Base-by-base conservation (phyloP, 75 land plant genomes). In the Cupressus sempervirens region DNA sequence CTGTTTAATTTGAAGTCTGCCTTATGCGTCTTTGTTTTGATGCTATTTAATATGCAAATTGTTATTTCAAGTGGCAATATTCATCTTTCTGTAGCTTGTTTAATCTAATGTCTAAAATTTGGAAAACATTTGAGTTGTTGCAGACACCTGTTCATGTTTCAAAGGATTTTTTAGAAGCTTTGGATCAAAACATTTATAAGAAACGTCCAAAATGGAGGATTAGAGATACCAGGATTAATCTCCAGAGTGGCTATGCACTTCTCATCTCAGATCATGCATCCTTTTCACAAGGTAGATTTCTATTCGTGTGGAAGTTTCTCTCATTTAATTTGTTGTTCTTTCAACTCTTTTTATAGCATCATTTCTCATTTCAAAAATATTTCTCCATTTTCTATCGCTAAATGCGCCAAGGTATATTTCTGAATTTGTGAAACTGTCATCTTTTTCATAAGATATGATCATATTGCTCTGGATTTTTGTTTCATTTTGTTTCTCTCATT, bases 201-300 rank as follows among this genome's bases (percentile, higher is more conserved):
- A 85, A 86, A 62, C 94, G 94, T 20, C 99, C 97, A 87, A 80
- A 84, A 82, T 94, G 92, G 94, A 89, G 97, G 46, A 88, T 91
- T 82, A 88, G 90, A 86, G 93, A 85, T 43, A 85, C 90, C 34
- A 86, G 88, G 80, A 84, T 97, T 76, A 88, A 95, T 84, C 76
- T 72, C 13, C 70, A 54, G 14, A 82, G 92, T 88, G 88, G 85
- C 79, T 87, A 85, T 82, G 96, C 91, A 29, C 94, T 95, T 84
- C 86, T 95, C 40, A 90, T 97, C 10, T 86, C 96, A 79, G 99
- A 97, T 88, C 96, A 95, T 90, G 91, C 97, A 43, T 34, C 90
- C 50, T 91, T 95, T 80, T 85, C 84, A 29, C 80, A 72, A 32
- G 87, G 94, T 92, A 90, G 80, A 79, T n/a, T 79, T 12, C 10